phyloP scores from a whole-genome alignment of 2,329 filamentous ascomycete species.

The Trichoderma sp. region DNA sequence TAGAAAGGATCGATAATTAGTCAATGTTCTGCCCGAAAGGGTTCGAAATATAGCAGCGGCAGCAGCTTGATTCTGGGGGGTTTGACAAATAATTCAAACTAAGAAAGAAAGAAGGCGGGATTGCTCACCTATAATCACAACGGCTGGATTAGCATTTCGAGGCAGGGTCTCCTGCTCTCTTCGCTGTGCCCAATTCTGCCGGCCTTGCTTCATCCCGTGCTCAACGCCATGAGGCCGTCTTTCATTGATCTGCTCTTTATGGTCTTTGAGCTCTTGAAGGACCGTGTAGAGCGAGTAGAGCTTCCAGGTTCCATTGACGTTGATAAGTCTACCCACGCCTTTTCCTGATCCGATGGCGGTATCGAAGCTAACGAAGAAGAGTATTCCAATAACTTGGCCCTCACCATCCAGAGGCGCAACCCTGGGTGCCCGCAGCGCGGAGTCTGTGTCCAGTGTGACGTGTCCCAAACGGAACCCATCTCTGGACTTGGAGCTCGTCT shows the following conservation, averaged over 20 bases:
- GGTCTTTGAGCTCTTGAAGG: constrained; percentile 51
- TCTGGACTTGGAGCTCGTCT: constrained; percentile 28
- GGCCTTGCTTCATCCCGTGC: constrained; percentile 49
- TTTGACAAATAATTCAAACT: not conserved
- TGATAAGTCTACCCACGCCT: constrained; percentile 53
- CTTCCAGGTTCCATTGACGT: constrained; percentile 51
- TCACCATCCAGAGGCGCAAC: constrained; percentile 46
- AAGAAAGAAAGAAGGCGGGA: rapidly evolving
- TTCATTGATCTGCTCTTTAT: constrained; percentile 47
- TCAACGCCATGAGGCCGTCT: constrained; percentile 54
- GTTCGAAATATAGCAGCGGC: not conserved
- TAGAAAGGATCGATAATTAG: constrained; percentile 25
- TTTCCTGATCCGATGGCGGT: constrained; percentile 53
- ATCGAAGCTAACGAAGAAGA: constrained; percentile 54
- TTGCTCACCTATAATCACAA: constrained; percentile 57
- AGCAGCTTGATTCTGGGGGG: not conserved
- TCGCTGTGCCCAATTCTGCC: constrained; percentile 60
- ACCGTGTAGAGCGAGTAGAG: constrained; percentile 62
- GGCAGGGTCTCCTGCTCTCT: constrained; percentile 48
- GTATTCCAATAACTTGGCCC: constrained; percentile 50
- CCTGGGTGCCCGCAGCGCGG: constrained; percentile 42
- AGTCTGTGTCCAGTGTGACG: constrained; percentile 46
- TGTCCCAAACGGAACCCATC: constrained; percentile 42
- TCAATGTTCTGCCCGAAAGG: too few relatives aligned
- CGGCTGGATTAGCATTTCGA: constrained; percentile 49